Evolutionary conservation across 495 filamentous ascomycete species (phyloP).

Genomic region (Cladorrhinum samala): DNA sequence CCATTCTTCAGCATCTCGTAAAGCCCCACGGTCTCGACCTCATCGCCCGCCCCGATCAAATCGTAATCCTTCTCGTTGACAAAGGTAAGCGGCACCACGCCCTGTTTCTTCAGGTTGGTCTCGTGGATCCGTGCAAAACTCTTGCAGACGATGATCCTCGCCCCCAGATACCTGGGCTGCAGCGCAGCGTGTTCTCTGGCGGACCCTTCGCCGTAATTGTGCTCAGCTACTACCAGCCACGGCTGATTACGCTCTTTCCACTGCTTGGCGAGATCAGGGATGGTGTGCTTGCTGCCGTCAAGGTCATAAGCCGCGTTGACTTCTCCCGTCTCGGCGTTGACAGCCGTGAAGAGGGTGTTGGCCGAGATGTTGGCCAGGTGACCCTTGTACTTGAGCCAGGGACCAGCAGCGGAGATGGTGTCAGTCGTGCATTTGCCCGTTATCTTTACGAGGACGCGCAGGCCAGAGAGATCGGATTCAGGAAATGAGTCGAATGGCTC

Average conservation of each 20-base stretch:
- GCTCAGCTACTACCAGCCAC: conserved; percentile 94
- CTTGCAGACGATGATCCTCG: conserved; percentile 81
- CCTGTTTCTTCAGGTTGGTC: conserved; percentile 99
- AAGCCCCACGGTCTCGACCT: conserved; percentile 72
- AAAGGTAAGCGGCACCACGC: conserved; percentile 89
- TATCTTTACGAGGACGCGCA: conserved; percentile 87
- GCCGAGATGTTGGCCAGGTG: conserved; percentile 94
- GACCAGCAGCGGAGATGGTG: conserved; percentile 94
- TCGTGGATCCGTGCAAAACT: conserved; percentile 96
- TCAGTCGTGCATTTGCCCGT: conserved; percentile 97
- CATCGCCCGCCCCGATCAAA: conserved; percentile 69
- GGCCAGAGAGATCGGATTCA: conserved; percentile 58
- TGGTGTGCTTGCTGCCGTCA: conserved; percentile 56
- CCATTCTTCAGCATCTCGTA: conserved; percentile 72
- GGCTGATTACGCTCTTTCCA: conserved; percentile 67
- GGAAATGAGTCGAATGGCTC: conserved; percentile 91
- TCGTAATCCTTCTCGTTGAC: conserved; percentile 84
- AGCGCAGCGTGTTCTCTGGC: conserved; percentile 96
- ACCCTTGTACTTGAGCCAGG: conserved; percentile 99
- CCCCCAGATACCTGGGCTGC: conserved; percentile 89
- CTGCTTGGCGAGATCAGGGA: conserved; percentile 76
- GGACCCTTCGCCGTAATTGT: conserved; percentile 96
- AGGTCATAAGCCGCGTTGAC: conserved; percentile 86
- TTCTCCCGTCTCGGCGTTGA: conserved; percentile 85
- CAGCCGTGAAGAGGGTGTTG: conserved; percentile 92